Evolutionary conservation across 257 asterid genomes (phyloP), one percentile per base, ranked within the genome.

Genomic region (Knoxia roxburghii): DNA sequence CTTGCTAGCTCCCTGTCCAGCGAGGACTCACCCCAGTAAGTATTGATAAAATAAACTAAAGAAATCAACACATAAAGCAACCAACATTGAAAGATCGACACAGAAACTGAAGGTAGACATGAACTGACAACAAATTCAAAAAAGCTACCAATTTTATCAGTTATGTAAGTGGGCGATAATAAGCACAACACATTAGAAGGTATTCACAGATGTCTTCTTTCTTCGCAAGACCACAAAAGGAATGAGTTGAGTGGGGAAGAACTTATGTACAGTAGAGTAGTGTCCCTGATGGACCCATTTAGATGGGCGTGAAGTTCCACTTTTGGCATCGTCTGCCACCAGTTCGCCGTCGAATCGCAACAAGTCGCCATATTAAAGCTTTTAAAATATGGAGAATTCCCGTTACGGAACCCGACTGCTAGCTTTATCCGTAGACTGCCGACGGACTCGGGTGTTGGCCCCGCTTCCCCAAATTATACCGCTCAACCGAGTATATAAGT

Each of bases 281-380:
- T 75, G 79, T 87, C 88, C 71, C 98, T 77, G 61, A 92, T 83
- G 65, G 98, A 92, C 73, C 98, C 98, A 77, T 89, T 87, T 46
- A 92, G 96, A 81, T 92, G 98, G 24, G 98, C 97, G 55, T 92
- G 97, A 7, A 92, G 68, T 76, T 89, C 98, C 68, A 89, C 77
- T 76, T 92, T 92, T 4, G 97, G 98, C 81, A 92, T 79, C 81
- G 80, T 71, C 67, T 72, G 77, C 75, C 86, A 87, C 95, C 97
- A 86, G 64, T 87, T 35, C 39, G 56, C 89, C 13, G 63, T 57
- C 43, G 63, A 57, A 57, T 30, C 43, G 43, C 85, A 84, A 90
- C 96, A 82, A 68, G 83, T 35, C 30, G 26, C 89, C 95, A 89
- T 85, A 27, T 61, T 71, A 21, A 24, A 26, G 32, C 13, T 50